phyloP scores from a whole-genome alignment of 2,329 filamentous ascomycete species.

The Aspergillus intermedius region DNA sequence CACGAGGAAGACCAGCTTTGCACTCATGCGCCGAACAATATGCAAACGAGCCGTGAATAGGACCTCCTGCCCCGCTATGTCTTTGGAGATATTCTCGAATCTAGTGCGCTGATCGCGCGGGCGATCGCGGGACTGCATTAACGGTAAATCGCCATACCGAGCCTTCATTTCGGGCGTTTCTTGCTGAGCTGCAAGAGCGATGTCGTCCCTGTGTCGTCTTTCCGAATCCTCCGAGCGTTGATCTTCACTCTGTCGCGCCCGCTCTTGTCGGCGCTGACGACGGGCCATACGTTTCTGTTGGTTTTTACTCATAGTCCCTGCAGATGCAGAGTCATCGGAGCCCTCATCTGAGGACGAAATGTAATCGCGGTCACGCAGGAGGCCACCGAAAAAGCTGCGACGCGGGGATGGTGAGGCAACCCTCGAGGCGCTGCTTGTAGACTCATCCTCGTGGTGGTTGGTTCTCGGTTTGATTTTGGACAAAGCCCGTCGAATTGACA shows the following conservation, averaged over 20 bases:
- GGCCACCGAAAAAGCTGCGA: constrained; percentile 35
- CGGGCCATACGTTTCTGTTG: constrained; percentile 39
- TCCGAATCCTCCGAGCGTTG: constrained; percentile 35
- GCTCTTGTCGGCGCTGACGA: constrained; percentile 34
- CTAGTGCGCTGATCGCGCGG: constrained; percentile 43
- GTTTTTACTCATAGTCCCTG: constrained; percentile 37
- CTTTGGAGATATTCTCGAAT: constrained; percentile 47
- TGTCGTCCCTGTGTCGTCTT: constrained; percentile 37
- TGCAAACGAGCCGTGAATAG: constrained; percentile 67
- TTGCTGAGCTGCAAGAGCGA: constrained; percentile 42
- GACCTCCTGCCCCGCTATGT: constrained; percentile 54
- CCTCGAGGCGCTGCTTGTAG: constrained; percentile 7
- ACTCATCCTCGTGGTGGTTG: constrained; percentile 14
- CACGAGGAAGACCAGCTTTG: constrained; percentile 76
- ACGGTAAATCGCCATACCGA: constrained; percentile 52
- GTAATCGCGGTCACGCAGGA: constrained; percentile 37
- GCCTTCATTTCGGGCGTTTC: constrained; percentile 54
- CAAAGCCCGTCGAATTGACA: constrained; percentile 43
- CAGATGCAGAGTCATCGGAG: constrained; percentile 29
- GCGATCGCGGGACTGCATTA: constrained; percentile 53
- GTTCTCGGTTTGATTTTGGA: constrained; percentile 32
- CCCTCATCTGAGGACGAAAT: constrained; percentile 39
- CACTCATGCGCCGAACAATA: constrained; percentile 73
- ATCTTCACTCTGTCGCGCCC: constrained; percentile 39
- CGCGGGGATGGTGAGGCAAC: constrained; percentile 24